These are phyloP conservation scores for Rhizophagus sp. DNA, from an alignment of 192 early-diverging fungal genomes.

Conservation along the genomic window DNA sequence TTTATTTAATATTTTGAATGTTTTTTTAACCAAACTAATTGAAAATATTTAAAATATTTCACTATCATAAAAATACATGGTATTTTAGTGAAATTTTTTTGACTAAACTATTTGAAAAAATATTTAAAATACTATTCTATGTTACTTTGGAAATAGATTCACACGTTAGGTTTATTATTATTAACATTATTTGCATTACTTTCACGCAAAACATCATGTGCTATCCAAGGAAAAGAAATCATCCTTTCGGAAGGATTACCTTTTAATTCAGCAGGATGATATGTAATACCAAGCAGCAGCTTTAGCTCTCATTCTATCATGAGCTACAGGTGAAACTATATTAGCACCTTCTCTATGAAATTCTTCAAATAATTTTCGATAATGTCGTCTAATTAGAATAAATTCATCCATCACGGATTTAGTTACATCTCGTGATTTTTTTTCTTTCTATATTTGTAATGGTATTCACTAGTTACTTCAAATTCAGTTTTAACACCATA, in stretches of 20 bases:
- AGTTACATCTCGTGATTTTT: conserved; percentile 49
- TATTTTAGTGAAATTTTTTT: too few relatives aligned
- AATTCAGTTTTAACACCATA: conserved; percentile 53
- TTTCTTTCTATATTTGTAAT: conserved; percentile 48
- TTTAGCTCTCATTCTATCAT: conserved; percentile 41
- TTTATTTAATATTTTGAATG: too few relatives aligned
- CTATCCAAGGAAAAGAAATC: conserved; percentile 53
- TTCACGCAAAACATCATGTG: conserved; percentile 41
- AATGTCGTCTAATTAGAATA: conserved; percentile 37
- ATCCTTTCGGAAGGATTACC: conserved; percentile 33
- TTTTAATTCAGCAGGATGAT: conserved; percentile 44
- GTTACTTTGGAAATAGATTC: too few relatives aligned
- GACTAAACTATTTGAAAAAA: too few relatives aligned
- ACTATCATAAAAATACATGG: too few relatives aligned
- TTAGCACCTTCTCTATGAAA: conserved; percentile 36
- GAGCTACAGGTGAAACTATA: conserved; percentile 23
- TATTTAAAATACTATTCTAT: too few relatives aligned
- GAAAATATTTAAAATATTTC: too few relatives aligned
- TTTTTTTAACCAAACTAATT: too few relatives aligned
- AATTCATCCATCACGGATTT: conserved; percentile 47
- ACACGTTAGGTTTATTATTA: not conserved
- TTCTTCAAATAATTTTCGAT: conserved; percentile 50
- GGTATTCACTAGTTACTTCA: conserved; percentile 36
- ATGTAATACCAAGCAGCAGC: conserved; percentile 75
- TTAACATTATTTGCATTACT: not conserved